Evolutionary conservation across 768 basidiomycete species (phyloP).

Genomic region (Amanita inopinata): DNA sequence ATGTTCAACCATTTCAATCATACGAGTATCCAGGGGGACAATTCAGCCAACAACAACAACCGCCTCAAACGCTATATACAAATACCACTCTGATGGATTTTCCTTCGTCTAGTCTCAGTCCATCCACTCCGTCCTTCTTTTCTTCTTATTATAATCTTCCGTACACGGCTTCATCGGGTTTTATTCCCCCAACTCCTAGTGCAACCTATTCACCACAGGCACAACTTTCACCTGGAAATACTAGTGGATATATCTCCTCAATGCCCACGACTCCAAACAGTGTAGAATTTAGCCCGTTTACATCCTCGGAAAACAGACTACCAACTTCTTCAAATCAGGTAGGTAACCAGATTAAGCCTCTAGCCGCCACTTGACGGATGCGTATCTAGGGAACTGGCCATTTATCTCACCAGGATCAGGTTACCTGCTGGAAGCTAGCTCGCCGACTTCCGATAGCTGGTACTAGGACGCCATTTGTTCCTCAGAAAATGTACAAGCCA

Average conservation of each 20-base stretch:
- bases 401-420: conserved; percentile 1
- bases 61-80: too few species aligned
- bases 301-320: background rate
- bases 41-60: too few species aligned
- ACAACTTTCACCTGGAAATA: background rate
- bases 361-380: background rate
- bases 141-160: too few species aligned
- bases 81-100: too few species aligned
- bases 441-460: conserved; percentile 1
- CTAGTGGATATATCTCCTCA: conserved; percentile 3
- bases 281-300: background rate
- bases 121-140: too few species aligned
- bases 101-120: too few species aligned
- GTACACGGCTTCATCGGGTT: background rate
- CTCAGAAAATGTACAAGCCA: conserved; percentile 65
- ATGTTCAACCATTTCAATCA: too few species aligned
- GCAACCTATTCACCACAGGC: background rate
- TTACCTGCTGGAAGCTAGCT: background rate
- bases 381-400: background rate
- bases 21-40: too few species aligned
- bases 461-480: conserved; percentile 36
- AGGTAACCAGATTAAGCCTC: background rate
- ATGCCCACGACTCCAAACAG: conserved; percentile 4
- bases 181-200: conserved; percentile 5
- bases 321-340: background rate